These are phyloP conservation scores for Phytopythium helicoides DNA, from an alignment of 352 stramenopile genomes.

Conservation along the genomic window DNA sequence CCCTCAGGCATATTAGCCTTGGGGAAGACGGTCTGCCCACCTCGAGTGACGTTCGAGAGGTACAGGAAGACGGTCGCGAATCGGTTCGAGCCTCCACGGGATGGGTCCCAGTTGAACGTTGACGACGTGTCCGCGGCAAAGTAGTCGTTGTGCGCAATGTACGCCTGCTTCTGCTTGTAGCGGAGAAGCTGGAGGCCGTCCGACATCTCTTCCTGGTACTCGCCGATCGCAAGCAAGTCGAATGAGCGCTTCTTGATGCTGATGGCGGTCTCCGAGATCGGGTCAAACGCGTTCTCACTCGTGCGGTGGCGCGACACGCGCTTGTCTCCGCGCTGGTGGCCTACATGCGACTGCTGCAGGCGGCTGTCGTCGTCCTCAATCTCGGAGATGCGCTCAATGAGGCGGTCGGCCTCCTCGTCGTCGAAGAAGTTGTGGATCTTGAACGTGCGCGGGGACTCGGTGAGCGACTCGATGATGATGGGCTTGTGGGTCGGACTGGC, in stretches of 20 bases:
- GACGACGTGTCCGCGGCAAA: conserved; percentile 61
- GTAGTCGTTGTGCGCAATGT: conserved; percentile 94
- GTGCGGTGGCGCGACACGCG: conserved; percentile 69
- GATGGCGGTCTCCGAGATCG: conserved; percentile 67
- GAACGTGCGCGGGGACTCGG: conserved; percentile 82
- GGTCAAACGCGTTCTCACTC: conserved; percentile 89
- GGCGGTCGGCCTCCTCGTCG: conserved; percentile 66
- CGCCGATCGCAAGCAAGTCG: conserved; percentile 86
- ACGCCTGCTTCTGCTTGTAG: conserved; percentile 95
- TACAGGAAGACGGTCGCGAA: conserved; percentile 86
- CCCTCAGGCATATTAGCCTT: conserved; percentile 67
- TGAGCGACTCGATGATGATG: conserved; percentile 74
- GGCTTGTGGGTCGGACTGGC: conserved; percentile 55
- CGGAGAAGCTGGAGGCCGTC: conserved; percentile 95
- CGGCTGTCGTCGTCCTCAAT: conserved; percentile 84
- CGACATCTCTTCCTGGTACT: conserved; percentile 89
- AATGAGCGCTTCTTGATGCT: conserved; percentile 86
- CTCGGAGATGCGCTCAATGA: conserved; percentile 77
- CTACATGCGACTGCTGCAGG: conserved; percentile 79
- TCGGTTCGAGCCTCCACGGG: conserved; percentile 71
- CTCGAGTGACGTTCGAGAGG: conserved; percentile 72
- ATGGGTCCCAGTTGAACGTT: conserved; percentile 78
- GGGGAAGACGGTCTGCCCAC: conserved; percentile 86
- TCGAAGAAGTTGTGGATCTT: conserved; percentile 88
- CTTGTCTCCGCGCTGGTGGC: conserved; percentile 70